Conservation (phyloP, 2,329 filamentous ascomycete species). For the Ophiostoma ulmi region DNA sequence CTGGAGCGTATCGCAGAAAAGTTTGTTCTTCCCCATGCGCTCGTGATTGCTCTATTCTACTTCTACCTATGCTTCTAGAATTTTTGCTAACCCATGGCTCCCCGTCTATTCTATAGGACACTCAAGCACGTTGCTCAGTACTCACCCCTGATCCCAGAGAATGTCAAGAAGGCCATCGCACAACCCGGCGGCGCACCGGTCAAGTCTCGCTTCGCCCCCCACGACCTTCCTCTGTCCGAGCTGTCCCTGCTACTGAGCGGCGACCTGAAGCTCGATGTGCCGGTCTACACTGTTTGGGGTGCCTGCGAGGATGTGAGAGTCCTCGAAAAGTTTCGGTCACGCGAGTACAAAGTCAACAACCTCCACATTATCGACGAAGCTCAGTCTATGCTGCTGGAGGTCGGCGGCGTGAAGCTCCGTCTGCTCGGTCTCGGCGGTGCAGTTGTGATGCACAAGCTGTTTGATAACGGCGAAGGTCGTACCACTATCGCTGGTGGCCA, state of each 20-base stretch:
- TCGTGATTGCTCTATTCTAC: not conserved
- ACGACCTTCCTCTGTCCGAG: slow-evolving; percentile 86
- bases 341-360: slow-evolving; percentile 96
- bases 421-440: slow-evolving; percentile 90
- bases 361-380: slow-evolving; percentile 98
- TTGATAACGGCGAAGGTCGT: slow-evolving; percentile 95
- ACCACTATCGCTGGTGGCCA: slow-evolving; percentile 98
- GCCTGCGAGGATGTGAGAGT: slow-evolving; percentile 98
- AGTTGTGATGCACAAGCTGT: slow-evolving; percentile 99
- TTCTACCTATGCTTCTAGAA: not conserved
- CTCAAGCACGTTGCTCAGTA: slow-evolving; percentile 98
- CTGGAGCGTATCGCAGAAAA: slow-evolving; percentile 97
- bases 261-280: slow-evolving; percentile 85
- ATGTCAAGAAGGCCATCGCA: slow-evolving; percentile 62
- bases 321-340: slow-evolving; percentile 92
- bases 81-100: not conserved
- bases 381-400: slow-evolving; percentile 87
- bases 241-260: slow-evolving; percentile 83
- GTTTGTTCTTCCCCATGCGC: slow-evolving; percentile 49
- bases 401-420: slow-evolving; percentile 92
- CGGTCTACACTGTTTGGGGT: slow-evolving; percentile 98
- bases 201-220: slow-evolving; percentile 76
- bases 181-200: slow-evolving; percentile 64
- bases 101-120: slow-evolving; percentile 55
- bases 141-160: slow-evolving; percentile 84